A percentile compares a stretch with the other conserved stretches of the same genome.
Evolutionary conservation across 306 rosid genomes (phyloP).

Genomic region (Fragaria nilgerrensis): DNA sequence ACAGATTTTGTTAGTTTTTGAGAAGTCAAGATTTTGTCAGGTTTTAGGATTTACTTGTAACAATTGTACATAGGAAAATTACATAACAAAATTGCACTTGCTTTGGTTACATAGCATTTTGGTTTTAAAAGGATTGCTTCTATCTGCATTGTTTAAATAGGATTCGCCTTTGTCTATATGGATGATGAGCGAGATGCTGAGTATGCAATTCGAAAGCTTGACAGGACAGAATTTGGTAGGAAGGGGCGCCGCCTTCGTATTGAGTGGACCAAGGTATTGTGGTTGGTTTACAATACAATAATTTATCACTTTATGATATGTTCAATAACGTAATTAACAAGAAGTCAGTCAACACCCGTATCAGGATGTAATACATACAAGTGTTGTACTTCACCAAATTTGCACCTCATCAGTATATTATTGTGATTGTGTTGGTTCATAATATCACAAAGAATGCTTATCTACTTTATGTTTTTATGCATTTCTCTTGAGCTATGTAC

Average conservation of each 20-base stretch:
- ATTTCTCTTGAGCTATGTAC: neutral
- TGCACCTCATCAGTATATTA: neutral
- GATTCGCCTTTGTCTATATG: conserved; percentile 75
- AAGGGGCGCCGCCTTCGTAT: conserved; percentile 78
- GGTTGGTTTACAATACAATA: neutral
- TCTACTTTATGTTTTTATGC: conserved; percentile 15
- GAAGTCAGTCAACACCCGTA: neutral
- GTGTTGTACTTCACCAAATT: neutral
- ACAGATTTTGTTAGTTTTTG: conserved; percentile 27
- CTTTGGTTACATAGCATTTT: conserved; percentile 32
- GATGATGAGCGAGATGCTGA: conserved; percentile 85
- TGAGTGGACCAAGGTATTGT: conserved; percentile 76
- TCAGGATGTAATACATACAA: neutral
- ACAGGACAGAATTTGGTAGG: conserved; percentile 83
- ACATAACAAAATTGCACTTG: conserved; percentile 11
- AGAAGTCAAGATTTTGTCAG: conserved; percentile 27
- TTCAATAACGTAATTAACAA: neutral
- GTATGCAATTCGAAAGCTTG: conserved; percentile 83
- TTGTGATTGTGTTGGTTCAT: conserved; percentile 1
- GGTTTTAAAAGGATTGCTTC: conserved; percentile 53
- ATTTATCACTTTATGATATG: neutral
- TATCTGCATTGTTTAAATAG: no score
- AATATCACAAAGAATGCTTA: conserved; percentile 12
- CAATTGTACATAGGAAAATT: conserved; percentile 9
- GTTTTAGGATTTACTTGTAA: conserved; percentile 18